These are phyloP conservation scores for Yamadazyma sp. DNA, from an alignment of 1,139 yeast species.

Conservation along the genomic window DNA sequence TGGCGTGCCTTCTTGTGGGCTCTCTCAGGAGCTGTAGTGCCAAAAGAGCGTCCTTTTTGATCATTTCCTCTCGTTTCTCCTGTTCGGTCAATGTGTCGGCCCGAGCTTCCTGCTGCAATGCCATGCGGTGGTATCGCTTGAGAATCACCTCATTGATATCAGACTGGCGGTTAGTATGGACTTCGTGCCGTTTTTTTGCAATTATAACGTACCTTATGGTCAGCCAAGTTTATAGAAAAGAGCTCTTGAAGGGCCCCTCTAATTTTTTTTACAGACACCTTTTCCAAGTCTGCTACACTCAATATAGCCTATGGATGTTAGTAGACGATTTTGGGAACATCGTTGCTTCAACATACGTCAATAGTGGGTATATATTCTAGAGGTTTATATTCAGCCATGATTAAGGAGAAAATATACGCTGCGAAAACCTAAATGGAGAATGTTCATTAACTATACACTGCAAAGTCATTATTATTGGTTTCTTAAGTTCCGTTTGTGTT, in stretches of 20 bases:
- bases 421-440: background rate
- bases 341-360: constrained; percentile 49
- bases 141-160: constrained; percentile 61
- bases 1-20: constrained; percentile 3
- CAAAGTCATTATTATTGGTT: constrained; percentile 18
- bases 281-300: constrained; percentile 69
- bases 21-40: constrained; percentile 49
- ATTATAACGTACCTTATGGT: constrained; percentile 41
- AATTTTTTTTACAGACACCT: constrained; percentile 70
- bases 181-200: background rate
- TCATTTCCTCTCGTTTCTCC: constrained; percentile 31
- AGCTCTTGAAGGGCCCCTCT: constrained; percentile 70
- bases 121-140: constrained; percentile 53
- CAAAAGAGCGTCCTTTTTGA: constrained; percentile 41
- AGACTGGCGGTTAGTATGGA: constrained; percentile 29
- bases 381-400: constrained; percentile 8
- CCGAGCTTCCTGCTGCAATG: constrained; percentile 30
- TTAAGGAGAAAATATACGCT: background rate
- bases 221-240: constrained; percentile 55
- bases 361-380: constrained; percentile 59
- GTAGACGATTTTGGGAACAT: background rate
- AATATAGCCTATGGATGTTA: constrained; percentile 54
- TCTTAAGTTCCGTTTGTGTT: constrained; percentile 78
- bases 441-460: constrained; percentile 1
- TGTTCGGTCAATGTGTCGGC: constrained; percentile 27